Base-by-base conservation (phyloP, 2,329 filamentous ascomycete species). In the Sarocladium strictum region DNA sequence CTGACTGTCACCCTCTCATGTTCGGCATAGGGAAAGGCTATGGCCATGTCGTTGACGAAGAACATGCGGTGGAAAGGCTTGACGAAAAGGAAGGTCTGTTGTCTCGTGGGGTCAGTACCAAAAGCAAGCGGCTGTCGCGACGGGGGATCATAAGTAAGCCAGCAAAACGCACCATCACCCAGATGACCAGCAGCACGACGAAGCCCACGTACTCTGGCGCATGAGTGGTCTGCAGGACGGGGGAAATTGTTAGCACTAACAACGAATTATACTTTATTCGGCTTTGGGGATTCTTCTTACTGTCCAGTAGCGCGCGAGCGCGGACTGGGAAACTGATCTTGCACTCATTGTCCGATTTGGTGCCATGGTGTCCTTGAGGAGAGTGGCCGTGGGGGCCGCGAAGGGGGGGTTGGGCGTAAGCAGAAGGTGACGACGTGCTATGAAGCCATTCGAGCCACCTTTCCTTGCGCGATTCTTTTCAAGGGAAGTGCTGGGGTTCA, bases 51-150 rank as follows among this genome's bases (percentile, higher is more conserved):
- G 67, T 91, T 88, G 58, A 97, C 81, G 59, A 84, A 88, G 73
- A 99, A 97, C 83, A 97, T 88, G 72, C 90, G 90, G 69, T 97
- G 91, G 68, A 97, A 97, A 0, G 94, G 94, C 57, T 86, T 85
- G 62, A 89, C 79, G 47, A 70, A 65, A n/a, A 51, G 47, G 29
- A 51, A 51, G 14, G 15, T 64, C 50, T 24, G 61, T 60, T 50
- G 64, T 63, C 69, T 70, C 17, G 2, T 49, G 45, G 24, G 43
- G 68, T 63, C 54, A 7, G 17, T 21, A 23, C 6, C 38, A 17
- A 15, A 17, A 38, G 11, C n/a, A n/a, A n/a, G n/a, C n/a, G n/a
- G n/a, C n/a, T n/a, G 15, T 38, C n/a, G 24, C 5, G 40, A 15
- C 9, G 21, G 7, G 17, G n/a, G 6, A 67, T 38, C 47, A 66